Evolutionary conservation across 495 filamentous ascomycete species (phyloP).

Genomic region (Cladorrhinum samala): DNA sequence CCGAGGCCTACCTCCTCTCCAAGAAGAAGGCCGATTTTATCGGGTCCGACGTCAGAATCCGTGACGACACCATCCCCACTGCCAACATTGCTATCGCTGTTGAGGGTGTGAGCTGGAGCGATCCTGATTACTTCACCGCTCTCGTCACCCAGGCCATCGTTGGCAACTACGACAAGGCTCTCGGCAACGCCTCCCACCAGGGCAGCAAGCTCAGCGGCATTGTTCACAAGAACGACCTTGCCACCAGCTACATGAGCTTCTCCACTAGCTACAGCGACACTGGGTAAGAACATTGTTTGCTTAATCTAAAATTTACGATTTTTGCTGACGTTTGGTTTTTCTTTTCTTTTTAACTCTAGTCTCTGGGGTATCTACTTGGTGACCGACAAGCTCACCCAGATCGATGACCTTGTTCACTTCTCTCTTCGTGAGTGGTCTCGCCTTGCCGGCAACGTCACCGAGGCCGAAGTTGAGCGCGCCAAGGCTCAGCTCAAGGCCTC

Average conservation of each 20-base stretch:
- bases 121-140: conserved; percentile 97
- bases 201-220: conserved; percentile 95
- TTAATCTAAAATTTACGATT: not conserved
- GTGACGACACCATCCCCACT: conserved; percentile 91
- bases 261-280: conserved; percentile 99
- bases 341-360: no score
- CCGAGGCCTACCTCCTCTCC: conserved; percentile 63
- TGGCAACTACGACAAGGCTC: conserved; percentile 98
- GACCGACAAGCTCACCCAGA: conserved; percentile 73
- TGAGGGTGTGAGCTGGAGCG: conserved; percentile 99
- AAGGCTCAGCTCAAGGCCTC: conserved; percentile 99
- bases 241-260: conserved; percentile 99
- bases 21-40: conserved; percentile 90
- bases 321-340: conserved; percentile 14
- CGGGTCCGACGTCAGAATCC: conserved; percentile 87
- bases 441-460: conserved; percentile 75
- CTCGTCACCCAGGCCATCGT: conserved; percentile 97
- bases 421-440: conserved; percentile 97
- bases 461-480: conserved; percentile 92
- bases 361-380: conserved; percentile 99
- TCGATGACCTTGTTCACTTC: conserved; percentile 97
- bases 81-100: conserved; percentile 98
- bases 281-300: conserved; percentile 54
- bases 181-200: conserved; percentile 93
- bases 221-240: conserved; percentile 86